Conservation (phyloP, 2,329 filamentous ascomycete genomes). For the Alternaria triticina region DNA sequence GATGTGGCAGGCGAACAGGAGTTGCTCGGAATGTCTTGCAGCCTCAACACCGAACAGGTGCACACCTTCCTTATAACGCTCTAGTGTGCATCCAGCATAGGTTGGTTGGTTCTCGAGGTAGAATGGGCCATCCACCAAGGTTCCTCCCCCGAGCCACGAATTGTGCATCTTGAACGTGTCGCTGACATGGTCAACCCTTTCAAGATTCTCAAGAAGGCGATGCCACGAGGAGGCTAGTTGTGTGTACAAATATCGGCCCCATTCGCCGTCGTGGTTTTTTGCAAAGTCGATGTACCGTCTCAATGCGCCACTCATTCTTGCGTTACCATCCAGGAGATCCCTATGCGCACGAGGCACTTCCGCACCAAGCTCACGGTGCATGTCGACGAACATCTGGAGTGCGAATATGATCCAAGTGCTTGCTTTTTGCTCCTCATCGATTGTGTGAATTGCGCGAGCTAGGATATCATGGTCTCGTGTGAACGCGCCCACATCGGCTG, state of each 20-base stretch:
- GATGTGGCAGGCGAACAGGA: neutral
- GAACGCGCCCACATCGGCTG: neutral
- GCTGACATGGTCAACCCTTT: neutral
- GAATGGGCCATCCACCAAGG: neutral
- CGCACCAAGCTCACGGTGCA: neutral
- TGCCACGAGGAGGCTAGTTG: neutral
- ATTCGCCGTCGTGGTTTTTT: neutral
- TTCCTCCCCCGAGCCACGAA: neutral
- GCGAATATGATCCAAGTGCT: neutral
- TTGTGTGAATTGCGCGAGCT: neutral
- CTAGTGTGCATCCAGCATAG: neutral
- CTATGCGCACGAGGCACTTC: neutral
- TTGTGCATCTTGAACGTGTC: neutral
- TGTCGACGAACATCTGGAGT: neutral
- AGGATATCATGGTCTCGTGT: neutral
- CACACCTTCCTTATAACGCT: neutral
- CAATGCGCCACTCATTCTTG: neutral
- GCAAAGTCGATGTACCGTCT: neutral
- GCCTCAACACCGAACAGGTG: neutral
- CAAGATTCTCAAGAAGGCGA: neutral
- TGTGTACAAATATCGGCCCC: neutral
- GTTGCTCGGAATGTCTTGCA: neutral
- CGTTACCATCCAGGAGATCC: neutral
- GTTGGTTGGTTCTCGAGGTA: neutral
- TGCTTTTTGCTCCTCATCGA: neutral